Evolutionary conservation across 805 yeast genomes (phyloP), one percentile per base, ranked within the genome.

Genomic region (Hemisphaericaspora nanyangensis): DNA sequence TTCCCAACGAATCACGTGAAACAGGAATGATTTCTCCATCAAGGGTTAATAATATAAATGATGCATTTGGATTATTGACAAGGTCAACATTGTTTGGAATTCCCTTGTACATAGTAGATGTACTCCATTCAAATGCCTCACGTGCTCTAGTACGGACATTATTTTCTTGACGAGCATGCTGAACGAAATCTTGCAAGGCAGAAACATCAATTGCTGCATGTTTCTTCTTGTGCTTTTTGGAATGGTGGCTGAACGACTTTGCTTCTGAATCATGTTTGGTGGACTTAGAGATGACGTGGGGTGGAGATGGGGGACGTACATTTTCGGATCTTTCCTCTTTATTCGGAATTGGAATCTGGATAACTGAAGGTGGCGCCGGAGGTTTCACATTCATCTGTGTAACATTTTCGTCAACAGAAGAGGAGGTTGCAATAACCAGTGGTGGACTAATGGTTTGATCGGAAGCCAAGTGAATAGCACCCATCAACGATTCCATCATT

Each of bases 41-140:
- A 13, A 55, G 24, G 6, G 64, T 56, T 18, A 65, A 47, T 5
- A 65, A 46, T 26, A 67, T 44, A 34, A 54, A 68, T 37, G 63
- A 58, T 15, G 44, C 31, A 8, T 22, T 8, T 22, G 26, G 26
- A 22, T 22, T 22, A n/a, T 46, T 31, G 5, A 46, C 30, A 6
- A 34, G 35, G 32, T 41, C 17, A 31, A 30, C 20, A 20, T 34
- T 31, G 18, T 17, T 31, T 26, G 13, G 26, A 17, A 22, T 31
- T 3, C 5, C 24, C 7, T 38, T 31, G 18, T 25, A 32, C 13
- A 33, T 22, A 47, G 61, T 57, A 30, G 64, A 58, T 27, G 49
- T 61, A 29, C 76, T 66, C 75, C 78, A 76, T 38, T 77, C 82
- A 43, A 61, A 77, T 0, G 82, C 80, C 29, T 68, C 65, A 28